Evolutionary conservation across 1,284 basidiomycete genomes (phyloP), one percentile per base, ranked within the genome.

Genomic region (Ustilago sp.): DNA sequence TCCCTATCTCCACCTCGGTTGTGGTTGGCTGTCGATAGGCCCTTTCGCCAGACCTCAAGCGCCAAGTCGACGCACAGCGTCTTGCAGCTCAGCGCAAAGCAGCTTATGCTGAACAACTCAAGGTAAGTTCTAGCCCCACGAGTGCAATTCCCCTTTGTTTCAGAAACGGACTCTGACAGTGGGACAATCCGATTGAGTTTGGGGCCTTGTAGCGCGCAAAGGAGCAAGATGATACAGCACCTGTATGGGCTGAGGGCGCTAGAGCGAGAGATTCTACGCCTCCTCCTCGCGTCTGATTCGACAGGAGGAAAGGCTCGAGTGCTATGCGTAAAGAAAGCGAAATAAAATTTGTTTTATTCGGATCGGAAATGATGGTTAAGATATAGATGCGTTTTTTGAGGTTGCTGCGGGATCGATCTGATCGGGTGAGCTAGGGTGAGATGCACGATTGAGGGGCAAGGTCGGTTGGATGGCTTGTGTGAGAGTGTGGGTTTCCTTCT

Each of bases 21-120:
- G 23, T 28, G 34, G 38, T 54, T 54, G 52, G 52, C 3, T 13
- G 32, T 31, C 7, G 11, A 54, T 54, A 79, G 77, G 59, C 63
- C 8, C 60, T 83, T 2, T 79, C 78, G n/a, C 81, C 81, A 6
- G 80, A 80, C 17, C 75, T 83, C 38, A 83, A 82, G 66, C 71
- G 76, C 4, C 78, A 79, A 58, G 81, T 83, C 4, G 81, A 83
- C 50, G 53, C 63, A 13, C 76, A 83, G 31, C 57, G 80, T 13
- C 68, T 68, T 8, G 67, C 75, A n/a, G 74, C 75, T 8, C 48
- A 62, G 41, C 73, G 81, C 31, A 81, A 82, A 48, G 74, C 76
- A 19, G 81, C 81, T 2, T 77, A 82, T 52, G 69, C 73, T 11
- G 80, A 83, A 48, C 81, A 83, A 55, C 57, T 82, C 48, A 71